Evolutionary conservation across 805 yeast species (phyloP), one percentile per base, ranked within the genome.

Genomic region (Saccharomycopsis microspora): DNA sequence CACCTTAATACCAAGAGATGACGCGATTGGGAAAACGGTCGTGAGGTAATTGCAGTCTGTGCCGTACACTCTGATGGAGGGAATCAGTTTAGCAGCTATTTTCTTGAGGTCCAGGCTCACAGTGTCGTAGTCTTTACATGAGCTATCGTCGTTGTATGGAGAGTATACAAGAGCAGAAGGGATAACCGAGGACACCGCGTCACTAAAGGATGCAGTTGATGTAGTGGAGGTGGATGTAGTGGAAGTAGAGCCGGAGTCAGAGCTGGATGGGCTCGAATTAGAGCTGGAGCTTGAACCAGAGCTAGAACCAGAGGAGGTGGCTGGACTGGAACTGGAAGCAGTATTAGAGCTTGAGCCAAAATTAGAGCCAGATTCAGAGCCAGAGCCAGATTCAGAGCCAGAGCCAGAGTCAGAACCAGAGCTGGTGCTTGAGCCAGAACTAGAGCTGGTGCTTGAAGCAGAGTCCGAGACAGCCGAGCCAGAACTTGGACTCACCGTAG

Each of bases 11-110:
- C 95, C 95, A 46, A 82, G 64, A 9, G 62, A 44, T 29, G 59
- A 57, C 55, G 82, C 75, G 38, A 71, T 72, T 43, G 93, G 85
- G 56, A 78, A 71, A 37, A 87, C 78, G 3, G 82, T 78, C 32
- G 71, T 59, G 43, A 85, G 64, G 30, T 83, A 75, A 61, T 75
- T 71, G 68, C 97, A 89, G 64, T 89, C 97, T 50, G 85, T 82
- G 56, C 95, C 95, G 61, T 89, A 89, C 46, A 86, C 62, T 68
- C 97, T 78, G 46, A 89, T 66, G 45, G 74, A 73, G 38, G 65
- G 60, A 57, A 88, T 80, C 47, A 87, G 85, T 59, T 76, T 78
- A 48, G 73, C 61, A 30, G 64, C 59, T 57, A 89, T 84, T 51
- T 66, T 57, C 32, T 67, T 55, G 50, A 89, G 68, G 63, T 89